Percentiles rank a stretch among this genome's conserved stretches.
These are phyloP conservation scores for Phytophthora sp. DNA, from an alignment of 352 stramenopile genomes.

Conservation along the genomic window DNA sequence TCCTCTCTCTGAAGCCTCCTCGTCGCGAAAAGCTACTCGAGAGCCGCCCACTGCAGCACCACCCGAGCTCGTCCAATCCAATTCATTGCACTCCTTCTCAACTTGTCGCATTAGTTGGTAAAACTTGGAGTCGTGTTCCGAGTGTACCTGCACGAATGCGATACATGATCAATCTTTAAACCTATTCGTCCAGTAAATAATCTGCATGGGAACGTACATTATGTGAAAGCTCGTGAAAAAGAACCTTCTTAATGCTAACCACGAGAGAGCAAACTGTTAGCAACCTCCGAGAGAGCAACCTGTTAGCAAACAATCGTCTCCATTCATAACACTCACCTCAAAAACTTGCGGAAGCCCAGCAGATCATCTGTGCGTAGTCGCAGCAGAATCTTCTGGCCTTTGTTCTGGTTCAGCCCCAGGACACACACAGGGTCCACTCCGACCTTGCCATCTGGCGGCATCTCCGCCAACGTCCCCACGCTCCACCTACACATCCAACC, in stretches of 20 bases:
- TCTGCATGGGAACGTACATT: slow-evolving; percentile 69
- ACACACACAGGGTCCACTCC: slow-evolving; percentile 87
- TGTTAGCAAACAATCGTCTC: not conserved
- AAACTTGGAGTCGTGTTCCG: slow-evolving; percentile 81
- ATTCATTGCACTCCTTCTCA: slow-evolving; percentile 73
- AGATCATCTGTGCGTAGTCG: slow-evolving; percentile 95
- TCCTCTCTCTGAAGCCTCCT: slow-evolving; percentile 3
- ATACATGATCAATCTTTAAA: not conserved
- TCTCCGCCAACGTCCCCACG: slow-evolving; percentile 86
- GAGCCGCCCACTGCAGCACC: slow-evolving; percentile 47
- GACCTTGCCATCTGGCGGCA: slow-evolving; percentile 92
- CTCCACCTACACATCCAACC: slow-evolving; percentile 63
- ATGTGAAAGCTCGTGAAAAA: slow-evolving; percentile 95
- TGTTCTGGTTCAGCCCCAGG: slow-evolving; percentile 95
- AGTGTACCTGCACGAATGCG: slow-evolving; percentile 55
- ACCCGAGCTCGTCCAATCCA: slow-evolving; percentile 65
- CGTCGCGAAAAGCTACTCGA: slow-evolving; percentile 15
- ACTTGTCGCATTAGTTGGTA: slow-evolving; percentile 85
- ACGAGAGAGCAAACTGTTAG: not conserved
- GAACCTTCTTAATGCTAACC: slow-evolving; percentile 90
- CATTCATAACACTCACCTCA: slow-evolving; percentile 50
- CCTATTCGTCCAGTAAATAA: not conserved
- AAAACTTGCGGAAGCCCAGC: slow-evolving; percentile 90
- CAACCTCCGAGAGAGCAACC: not conserved
- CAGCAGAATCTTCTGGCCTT: slow-evolving; percentile 94